Conservation (phyloP, 768 basidiomycete species). For the Coprinopsis sp. region DNA sequence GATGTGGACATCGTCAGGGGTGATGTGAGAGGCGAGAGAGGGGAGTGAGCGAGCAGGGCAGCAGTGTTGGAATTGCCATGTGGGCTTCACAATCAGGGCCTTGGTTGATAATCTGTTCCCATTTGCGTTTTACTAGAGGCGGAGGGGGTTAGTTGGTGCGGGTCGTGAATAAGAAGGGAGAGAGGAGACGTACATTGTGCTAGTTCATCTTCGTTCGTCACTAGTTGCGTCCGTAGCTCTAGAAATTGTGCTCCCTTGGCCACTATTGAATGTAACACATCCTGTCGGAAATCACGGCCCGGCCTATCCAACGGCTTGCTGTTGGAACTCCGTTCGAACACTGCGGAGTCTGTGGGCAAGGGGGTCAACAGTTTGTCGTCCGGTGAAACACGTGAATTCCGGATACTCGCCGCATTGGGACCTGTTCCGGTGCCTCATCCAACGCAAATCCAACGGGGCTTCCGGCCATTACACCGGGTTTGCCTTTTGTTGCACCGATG, state of each 20-base stretch:
- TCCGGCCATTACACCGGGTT: no score
- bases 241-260: slow-evolving; percentile 84
- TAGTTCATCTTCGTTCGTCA: slow-evolving; percentile 68
- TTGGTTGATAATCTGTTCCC: slow-evolving; percentile 74
- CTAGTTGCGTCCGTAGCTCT: slow-evolving; percentile 75
- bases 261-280: slow-evolving; percentile 78
- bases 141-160: not conserved
- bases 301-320: no score
- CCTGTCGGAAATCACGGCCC: no score
- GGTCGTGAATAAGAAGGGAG: not conserved
- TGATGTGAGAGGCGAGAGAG: not conserved
- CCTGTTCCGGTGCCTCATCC: no score
- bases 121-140: slow-evolving; percentile 67
- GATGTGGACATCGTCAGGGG: slow-evolving; percentile 12
- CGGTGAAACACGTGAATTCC: no score
- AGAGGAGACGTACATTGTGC: slow-evolving; percentile 43
- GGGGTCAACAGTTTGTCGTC: no score
- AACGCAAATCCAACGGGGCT: no score
- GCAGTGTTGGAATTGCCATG: slow-evolving; percentile 12
- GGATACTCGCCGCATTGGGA: no score
- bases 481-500: no score
- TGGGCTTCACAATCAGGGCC: slow-evolving; percentile 42
- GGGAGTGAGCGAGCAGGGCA: slow-evolving; percentile 6
- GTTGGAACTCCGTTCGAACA: no score
- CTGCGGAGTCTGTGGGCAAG: no score